Evolutionary conservation across 495 filamentous ascomycete genomes (phyloP).

Genomic region (Lophiostoma macrostomum): DNA sequence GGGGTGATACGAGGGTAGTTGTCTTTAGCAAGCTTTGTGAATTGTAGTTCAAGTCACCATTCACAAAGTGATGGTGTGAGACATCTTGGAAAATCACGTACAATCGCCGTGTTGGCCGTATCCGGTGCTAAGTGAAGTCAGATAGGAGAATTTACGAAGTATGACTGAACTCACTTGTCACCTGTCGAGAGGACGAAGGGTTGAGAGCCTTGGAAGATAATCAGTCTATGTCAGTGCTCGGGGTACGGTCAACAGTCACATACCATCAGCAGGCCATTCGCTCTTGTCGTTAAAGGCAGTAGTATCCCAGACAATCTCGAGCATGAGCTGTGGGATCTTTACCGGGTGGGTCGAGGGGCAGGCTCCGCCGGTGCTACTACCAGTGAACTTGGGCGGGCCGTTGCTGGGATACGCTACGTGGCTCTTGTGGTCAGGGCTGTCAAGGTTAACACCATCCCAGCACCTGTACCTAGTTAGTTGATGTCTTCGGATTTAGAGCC

Average conservation of each 20-base stretch:
- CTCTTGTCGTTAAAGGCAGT: conserved; percentile 30
- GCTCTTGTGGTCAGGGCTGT: conserved; percentile 24
- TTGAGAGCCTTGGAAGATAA: conserved; percentile 12
- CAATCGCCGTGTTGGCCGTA: conserved; percentile 23
- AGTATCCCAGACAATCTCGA: conserved; percentile 32
- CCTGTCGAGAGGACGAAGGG: conserved; percentile 28
- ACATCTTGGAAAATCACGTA: not conserved
- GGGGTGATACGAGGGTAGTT: too few relatives aligned
- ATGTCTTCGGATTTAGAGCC: too few relatives aligned
- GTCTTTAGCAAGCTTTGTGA: too few relatives aligned
- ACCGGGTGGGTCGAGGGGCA: conserved; percentile 30
- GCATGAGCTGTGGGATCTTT: conserved; percentile 30
- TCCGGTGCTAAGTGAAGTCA: too few relatives aligned
- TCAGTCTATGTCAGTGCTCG: not conserved
- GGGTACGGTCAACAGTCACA: not conserved
- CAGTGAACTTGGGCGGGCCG: conserved; percentile 16
- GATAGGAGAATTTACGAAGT: too few relatives aligned
- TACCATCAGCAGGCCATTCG: conserved; percentile 28
- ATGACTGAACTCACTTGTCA: too few relatives aligned
- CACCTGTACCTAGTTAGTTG: conserved; percentile 11
- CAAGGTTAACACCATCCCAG: conserved; percentile 30
- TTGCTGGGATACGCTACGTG: conserved; percentile 27
- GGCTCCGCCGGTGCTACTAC: conserved; percentile 10
- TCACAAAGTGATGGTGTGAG: too few relatives aligned
- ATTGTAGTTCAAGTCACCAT: too few relatives aligned